Evolutionary conservation across 2,329 filamentous ascomycete genomes (phyloP).

Genomic region (Aureobasidium subglaciale): DNA sequence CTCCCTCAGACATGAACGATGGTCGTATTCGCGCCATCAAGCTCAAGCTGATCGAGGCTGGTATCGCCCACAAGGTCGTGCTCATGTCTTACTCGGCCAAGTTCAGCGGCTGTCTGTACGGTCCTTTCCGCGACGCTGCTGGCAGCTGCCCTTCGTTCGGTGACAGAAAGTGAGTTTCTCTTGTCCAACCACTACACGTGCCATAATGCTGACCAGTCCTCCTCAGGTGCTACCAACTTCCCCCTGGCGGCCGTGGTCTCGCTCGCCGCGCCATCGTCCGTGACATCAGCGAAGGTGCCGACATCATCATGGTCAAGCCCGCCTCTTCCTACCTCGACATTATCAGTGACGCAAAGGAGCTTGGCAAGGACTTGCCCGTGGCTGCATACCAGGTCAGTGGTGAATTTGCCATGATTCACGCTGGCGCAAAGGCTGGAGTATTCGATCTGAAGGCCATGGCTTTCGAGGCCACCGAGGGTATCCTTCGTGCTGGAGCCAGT

Average conservation of each 20-base stretch:
- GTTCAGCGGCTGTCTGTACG: conserved; percentile 93
- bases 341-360: conserved; percentile 92
- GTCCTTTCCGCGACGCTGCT: conserved; percentile 93
- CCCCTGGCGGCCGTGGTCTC: conserved; percentile 82
- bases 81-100: conserved; percentile 98
- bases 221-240: conserved; percentile 81
- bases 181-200: too few species aligned
- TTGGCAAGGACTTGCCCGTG: conserved; percentile 83
- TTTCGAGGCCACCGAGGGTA: conserved; percentile 89
- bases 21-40: conserved; percentile 96
- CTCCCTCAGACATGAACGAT: conserved; percentile 98
- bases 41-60: conserved; percentile 91
- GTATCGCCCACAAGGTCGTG: conserved; percentile 81
- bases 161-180: conserved; percentile 53
- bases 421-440: conserved; percentile 88
- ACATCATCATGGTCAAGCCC: conserved; percentile 99
- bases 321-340: conserved; percentile 95
- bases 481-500: conserved; percentile 82
- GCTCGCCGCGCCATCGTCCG: conserved; percentile 83
- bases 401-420: conserved; percentile 97
- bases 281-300: conserved; percentile 88
- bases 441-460: conserved; percentile 94
- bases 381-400: conserved; percentile 96
- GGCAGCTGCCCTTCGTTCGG: conserved; percentile 87
- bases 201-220: neutral